phyloP scores from a whole-genome alignment of 2,329 filamentous ascomycete species.

The Fusarium udum region DNA sequence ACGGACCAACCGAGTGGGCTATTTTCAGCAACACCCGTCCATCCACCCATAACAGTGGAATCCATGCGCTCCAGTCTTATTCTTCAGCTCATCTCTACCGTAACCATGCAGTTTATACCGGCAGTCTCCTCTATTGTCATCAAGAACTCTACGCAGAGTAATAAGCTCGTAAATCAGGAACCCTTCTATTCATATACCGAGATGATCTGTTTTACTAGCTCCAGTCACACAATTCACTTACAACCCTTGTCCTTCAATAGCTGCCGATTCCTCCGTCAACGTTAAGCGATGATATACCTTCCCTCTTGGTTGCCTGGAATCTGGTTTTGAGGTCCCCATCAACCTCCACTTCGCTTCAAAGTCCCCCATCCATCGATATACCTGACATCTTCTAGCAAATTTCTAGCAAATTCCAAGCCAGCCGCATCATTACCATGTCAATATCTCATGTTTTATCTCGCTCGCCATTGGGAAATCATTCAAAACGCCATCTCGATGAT shows the following conservation, averaged over 20 bases:
- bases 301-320: background rate
- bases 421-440: constrained; percentile 4
- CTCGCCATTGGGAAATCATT: background rate
- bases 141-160: background rate
- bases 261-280: background rate
- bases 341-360: constrained; percentile 10
- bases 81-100: background rate
- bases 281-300: constrained; percentile 2
- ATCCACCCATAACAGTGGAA: background rate
- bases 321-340: constrained; percentile 12
- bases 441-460: constrained; percentile 12
- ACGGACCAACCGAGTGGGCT: constrained; percentile 1
- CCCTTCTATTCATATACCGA: background rate
- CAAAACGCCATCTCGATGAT: constrained; percentile 3
- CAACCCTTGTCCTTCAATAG: background rate
- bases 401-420: constrained; percentile 21
- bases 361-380: background rate
- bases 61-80: background rate
- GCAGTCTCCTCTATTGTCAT: background rate
- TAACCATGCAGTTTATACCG: background rate
- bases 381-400: constrained; percentile 14
- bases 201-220: background rate
- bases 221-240: background rate
- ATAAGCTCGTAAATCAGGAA: background rate
- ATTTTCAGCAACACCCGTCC: constrained; percentile 28